These are phyloP conservation scores for Glutinoglossum americanum DNA, from an alignment of 495 filamentous ascomycete species.

Conservation along the genomic window DNA sequence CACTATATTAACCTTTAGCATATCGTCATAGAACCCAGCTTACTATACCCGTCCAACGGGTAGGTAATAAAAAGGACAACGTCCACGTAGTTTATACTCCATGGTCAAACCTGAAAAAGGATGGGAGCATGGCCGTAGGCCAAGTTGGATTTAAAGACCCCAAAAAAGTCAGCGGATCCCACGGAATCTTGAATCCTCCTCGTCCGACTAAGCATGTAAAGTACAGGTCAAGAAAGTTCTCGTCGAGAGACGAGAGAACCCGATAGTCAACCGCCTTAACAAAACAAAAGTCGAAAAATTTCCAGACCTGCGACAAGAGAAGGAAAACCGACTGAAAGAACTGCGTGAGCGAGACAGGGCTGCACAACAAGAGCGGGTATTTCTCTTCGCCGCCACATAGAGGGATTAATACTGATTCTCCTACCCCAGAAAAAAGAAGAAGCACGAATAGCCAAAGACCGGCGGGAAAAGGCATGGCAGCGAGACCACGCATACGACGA, in stretches of 20 bases:
- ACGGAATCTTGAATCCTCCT: neutral
- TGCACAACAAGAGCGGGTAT: slow-evolving; percentile 33
- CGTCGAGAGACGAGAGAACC: slow-evolving; percentile 55
- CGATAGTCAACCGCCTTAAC: slow-evolving; percentile 85
- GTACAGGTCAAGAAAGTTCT: slow-evolving; percentile 54
- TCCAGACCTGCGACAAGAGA: slow-evolving; percentile 60
- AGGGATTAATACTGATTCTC: neutral
- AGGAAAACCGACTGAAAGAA: slow-evolving; percentile 48
- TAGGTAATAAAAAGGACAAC: slow-evolving; percentile 97
- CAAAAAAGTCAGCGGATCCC: slow-evolving; percentile 25
- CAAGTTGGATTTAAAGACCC: slow-evolving; percentile 89
- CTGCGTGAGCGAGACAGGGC: slow-evolving; percentile 48
- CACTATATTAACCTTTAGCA: neutral
- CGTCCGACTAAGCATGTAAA: neutral
- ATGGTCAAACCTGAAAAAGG: slow-evolving; percentile 91
- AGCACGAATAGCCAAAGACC: slow-evolving; percentile 50
- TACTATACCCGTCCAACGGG: no score
- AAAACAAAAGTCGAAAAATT: slow-evolving; percentile 81
- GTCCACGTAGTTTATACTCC: slow-evolving; percentile 91
- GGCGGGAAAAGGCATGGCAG: slow-evolving; percentile 75
- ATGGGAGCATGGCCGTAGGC: slow-evolving; percentile 85
- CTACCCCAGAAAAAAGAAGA: slow-evolving; percentile 51
- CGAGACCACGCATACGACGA: slow-evolving; percentile 93
- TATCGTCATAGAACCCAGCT: neutral
- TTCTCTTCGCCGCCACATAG: neutral